Evolutionary conservation across 2,329 filamentous ascomycete genomes (phyloP), one percentile per base, ranked within the genome.

Genomic region (Albophoma yamanashiensis): DNA sequence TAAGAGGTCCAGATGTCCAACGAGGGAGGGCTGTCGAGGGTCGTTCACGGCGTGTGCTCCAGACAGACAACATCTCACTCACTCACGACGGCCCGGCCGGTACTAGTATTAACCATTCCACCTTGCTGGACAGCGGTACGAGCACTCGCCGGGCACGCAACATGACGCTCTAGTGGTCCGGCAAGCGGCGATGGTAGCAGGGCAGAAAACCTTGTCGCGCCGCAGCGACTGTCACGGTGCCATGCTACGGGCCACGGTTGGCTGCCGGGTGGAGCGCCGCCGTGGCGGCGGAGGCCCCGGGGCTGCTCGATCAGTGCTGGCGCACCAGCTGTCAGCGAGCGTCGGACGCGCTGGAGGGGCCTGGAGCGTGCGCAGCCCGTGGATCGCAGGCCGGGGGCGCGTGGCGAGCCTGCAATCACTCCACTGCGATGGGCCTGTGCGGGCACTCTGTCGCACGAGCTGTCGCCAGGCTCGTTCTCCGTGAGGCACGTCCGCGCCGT

Each of bases 231-330:
- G 59, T 60, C 56, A 61, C 50, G 56, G 59, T 61, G 56, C 59
- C 58, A 59, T 57, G 59, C 43, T 31, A 59, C 56, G 59, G 52
- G 57, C 39, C 59, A 60, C 47, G 59, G 56, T 56, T 59, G 52
- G 59, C 60, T 61, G 57, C 56, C 56, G 31, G n/a, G 56, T 52
- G 59, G 59, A 53, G 40, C 25, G 55, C 55, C 55, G 36, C 55
- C 38, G 25, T 20, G 45, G 4, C 22, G 22, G 55, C 55, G 38
- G 38, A 43, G 55, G 55, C 55, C 9, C 39, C 55, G 39, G 55
- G 55, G 27, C 55, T 56, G 34, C 55, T 43, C 38, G 55, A 56
- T 56, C 55, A 56, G 55, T 43, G 39, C 27, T 34, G 20, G 55
- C n/a, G 39, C 38, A 12, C 12, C 25, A n/a, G 11, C 59, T 42